Percentiles rank a stretch among this genome's conserved stretches.
Conservation (phyloP, 495 filamentous ascomycete species). For the Glarea lozoyensis region DNA sequence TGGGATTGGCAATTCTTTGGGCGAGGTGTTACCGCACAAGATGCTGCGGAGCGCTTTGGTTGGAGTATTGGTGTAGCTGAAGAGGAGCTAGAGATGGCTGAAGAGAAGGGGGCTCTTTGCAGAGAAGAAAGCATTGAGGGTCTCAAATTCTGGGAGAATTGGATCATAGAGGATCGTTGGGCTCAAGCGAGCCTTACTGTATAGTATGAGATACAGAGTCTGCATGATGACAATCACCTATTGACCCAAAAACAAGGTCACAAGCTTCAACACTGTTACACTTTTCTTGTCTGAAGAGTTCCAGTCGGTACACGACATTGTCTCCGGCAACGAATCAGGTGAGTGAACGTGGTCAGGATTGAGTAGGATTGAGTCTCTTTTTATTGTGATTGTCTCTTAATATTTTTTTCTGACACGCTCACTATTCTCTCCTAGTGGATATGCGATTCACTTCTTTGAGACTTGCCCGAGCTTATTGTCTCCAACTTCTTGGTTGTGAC, state of each 20-base stretch:
- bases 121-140: conserved; percentile 80
- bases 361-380: background rate
- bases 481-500: background rate
- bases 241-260: background rate
- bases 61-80: conserved; percentile 98
- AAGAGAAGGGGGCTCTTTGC: conserved; percentile 74
- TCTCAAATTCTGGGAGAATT: conserved; percentile 74
- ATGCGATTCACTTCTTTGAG: no score
- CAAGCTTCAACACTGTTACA: background rate
- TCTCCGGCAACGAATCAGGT: background rate
- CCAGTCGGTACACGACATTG: background rate
- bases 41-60: conserved; percentile 82
- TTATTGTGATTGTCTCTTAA: background rate
- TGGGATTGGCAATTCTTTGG: conserved; percentile 78
- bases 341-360: background rate
- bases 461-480: no score
- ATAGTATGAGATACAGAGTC: background rate
- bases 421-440: background rate
- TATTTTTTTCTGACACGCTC: background rate
- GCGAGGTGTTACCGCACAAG: conserved; percentile 78
- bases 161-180: conserved; percentile 14
- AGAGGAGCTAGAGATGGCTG: conserved; percentile 96
- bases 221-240: no score
- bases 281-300: background rate
- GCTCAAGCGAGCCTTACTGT: background rate